Evolutionary conservation across 179 eudicot species (phyloP).

Genomic region (Pouteria campechiana): DNA sequence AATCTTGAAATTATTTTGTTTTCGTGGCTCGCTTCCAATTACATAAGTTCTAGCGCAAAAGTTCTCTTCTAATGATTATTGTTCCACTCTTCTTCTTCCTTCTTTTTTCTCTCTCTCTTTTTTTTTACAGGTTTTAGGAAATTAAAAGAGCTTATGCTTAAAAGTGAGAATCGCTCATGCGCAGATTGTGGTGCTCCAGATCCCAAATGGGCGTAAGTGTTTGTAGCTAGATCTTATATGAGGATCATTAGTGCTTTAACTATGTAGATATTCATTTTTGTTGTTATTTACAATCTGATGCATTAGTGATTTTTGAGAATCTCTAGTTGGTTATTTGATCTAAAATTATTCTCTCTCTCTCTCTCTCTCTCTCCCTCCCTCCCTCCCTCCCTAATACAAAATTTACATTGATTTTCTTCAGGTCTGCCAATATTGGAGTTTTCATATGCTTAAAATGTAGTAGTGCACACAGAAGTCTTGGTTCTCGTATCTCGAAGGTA

Average conservation of each 20-base stretch:
- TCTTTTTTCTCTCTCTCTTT: too few relatives aligned
- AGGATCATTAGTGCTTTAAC: too few relatives aligned
- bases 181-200: constrained; percentile 90
- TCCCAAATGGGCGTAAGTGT: constrained; percentile 98
- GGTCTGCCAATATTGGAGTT: constrained; percentile 96
- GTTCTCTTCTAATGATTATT: too few relatives aligned
- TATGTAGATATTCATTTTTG: too few relatives aligned
- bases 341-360: neutral
- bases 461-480: constrained; percentile 92
- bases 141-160: constrained; percentile 56
- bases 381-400: neutral
- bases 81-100: too few relatives aligned
- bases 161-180: constrained; percentile 74
- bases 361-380: neutral
- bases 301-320: too few relatives aligned
- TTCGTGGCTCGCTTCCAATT: too few relatives aligned
- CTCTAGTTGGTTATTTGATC: too few relatives aligned
- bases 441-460: constrained; percentile 96
- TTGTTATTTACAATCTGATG: too few relatives aligned
- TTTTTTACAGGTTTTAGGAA: constrained; percentile 59
- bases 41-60: too few relatives aligned
- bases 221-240: too few relatives aligned
- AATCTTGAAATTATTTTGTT: neutral
- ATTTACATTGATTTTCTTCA: constrained; percentile 17
- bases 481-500: constrained; percentile 88